phyloP scores from a whole-genome alignment of 2,329 filamentous ascomycete species.

The Penicillium capsulatum region DNA sequence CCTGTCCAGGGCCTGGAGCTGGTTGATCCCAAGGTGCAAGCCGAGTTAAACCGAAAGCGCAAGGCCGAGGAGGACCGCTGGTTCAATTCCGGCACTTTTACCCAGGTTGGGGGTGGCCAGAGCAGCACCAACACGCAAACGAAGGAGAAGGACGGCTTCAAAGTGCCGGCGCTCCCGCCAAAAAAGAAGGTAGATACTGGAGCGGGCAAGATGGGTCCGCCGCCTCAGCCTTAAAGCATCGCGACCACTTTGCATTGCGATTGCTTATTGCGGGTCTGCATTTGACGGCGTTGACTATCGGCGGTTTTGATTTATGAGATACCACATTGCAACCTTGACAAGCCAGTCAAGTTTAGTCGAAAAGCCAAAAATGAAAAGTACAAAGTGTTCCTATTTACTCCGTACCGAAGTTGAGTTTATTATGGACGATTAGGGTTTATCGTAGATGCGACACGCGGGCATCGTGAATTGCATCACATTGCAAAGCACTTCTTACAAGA shows the following conservation, averaged over 20 bases:
- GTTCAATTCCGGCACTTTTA: constrained; percentile 98
- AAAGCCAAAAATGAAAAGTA: too few relatives aligned
- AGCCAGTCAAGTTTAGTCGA: too few relatives aligned
- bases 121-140: constrained; percentile 29
- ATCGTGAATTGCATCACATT: too few relatives aligned
- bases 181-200: constrained; percentile 70
- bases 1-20: constrained; percentile 92
- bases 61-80: constrained; percentile 93
- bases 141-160: constrained; percentile 64
- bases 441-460: too few relatives aligned
- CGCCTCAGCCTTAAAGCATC: constrained; percentile 32
- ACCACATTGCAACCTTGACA: too few relatives aligned
- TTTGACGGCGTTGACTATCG: constrained; percentile 19
- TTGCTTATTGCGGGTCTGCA: constrained; percentile 13
- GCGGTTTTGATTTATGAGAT: constrained; percentile 12
- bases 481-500: too few relatives aligned
- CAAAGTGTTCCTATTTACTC: too few relatives aligned
- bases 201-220: constrained; percentile 51
- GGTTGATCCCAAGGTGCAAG: constrained; percentile 85
- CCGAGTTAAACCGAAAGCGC: constrained; percentile 81
- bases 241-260: constrained; percentile 2
- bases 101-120: constrained; percentile 63
- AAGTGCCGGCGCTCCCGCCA: constrained; percentile 70
- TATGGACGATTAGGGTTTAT: too few relatives aligned
- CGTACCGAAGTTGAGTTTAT: too few relatives aligned